A percentile compares a stretch with the other conserved stretches of the same genome.
Evolutionary conservation across 805 yeast species (phyloP).

Genomic region (Wickerhamomyces kurtzmanii): DNA sequence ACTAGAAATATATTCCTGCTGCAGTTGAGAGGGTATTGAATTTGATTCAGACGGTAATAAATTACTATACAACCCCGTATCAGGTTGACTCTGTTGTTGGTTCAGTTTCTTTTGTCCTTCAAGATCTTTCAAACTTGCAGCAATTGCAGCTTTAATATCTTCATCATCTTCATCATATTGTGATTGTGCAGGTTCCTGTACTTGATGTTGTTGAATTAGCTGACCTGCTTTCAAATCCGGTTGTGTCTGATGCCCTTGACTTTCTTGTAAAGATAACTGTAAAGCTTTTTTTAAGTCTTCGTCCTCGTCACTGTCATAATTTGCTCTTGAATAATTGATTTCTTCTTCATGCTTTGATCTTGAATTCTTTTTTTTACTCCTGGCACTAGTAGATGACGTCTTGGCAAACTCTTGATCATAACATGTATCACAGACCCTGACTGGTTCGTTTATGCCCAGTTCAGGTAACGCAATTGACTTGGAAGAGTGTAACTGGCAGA

Average conservation of each 20-base stretch:
- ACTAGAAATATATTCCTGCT: no score
- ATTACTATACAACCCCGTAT: constrained; percentile 1
- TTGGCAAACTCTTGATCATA: constrained; percentile 45
- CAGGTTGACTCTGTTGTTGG: constrained; percentile 4
- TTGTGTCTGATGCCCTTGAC: constrained; percentile 18
- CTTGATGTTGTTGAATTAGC: constrained; percentile 6
- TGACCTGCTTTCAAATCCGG: constrained; percentile 11
- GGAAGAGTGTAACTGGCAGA: constrained; percentile 77
- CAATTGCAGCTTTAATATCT: constrained; percentile 89
- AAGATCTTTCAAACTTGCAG: constrained; percentile 76
- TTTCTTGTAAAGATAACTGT: constrained; percentile 64
- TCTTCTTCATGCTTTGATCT: constrained; percentile 11
- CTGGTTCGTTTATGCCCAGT: constrained; percentile 80
- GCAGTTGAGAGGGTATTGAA: no score
- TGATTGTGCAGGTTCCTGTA: constrained; percentile 3
- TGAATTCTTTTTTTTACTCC: constrained; percentile 12
- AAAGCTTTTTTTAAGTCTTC: constrained; percentile 74
- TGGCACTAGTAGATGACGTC: constrained; percentile 17
- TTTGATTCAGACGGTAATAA: no score
- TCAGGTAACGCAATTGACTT: constrained; percentile 64
- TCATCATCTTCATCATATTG: constrained; percentile 62
- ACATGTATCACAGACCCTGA: constrained; percentile 91
- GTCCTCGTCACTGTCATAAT: constrained; percentile 43
- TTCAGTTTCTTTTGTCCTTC: constrained; percentile 23
- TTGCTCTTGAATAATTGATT: constrained; percentile 15